Percentiles rank a stretch among this genome's conserved stretches.
Evolutionary conservation across 2,329 filamentous ascomycete genomes (phyloP).

Genomic region (Colletotrichum tabaci): DNA sequence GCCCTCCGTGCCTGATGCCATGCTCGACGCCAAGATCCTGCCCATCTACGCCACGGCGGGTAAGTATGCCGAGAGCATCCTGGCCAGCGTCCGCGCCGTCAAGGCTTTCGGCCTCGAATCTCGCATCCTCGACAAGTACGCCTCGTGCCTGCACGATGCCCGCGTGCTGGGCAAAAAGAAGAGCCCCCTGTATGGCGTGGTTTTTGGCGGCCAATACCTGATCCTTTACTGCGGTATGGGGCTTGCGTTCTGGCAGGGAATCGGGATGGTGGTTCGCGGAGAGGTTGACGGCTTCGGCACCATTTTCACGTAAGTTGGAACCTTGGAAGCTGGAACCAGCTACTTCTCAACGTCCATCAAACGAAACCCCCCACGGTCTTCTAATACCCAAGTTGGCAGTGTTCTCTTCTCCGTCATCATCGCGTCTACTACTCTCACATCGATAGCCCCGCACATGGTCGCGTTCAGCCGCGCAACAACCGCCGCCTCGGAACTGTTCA

Average conservation of each 20-base stretch:
- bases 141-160: constrained; percentile 13
- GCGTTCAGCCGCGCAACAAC: constrained; percentile 46
- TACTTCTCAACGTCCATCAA: background rate
- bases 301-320: constrained; percentile 38
- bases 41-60: constrained; percentile 47
- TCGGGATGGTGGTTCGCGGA: constrained; percentile 54
- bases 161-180: constrained; percentile 51
- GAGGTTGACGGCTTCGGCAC: constrained; percentile 39
- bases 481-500: constrained; percentile 46
- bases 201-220: constrained; percentile 61
- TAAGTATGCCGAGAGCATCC: constrained; percentile 48
- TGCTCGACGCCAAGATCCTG: constrained; percentile 46
- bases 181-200: constrained; percentile 46
- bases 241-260: constrained; percentile 46
- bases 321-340: too few relatives aligned
- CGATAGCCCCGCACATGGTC: constrained; percentile 43
- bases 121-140: constrained; percentile 39
- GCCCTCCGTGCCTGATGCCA: constrained; percentile 46
- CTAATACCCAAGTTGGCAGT: constrained; percentile 46
- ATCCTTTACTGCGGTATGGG: constrained; percentile 43
- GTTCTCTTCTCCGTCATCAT: constrained; percentile 48
- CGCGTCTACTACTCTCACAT: constrained; percentile 44
- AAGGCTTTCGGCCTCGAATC: constrained; percentile 42
- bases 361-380: constrained; percentile 48
- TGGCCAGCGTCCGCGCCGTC: constrained; percentile 37